A percentile compares a stretch with the other conserved stretches of the same genome.
Evolutionary conservation across 208 protist genomes (phyloP).

Genomic region (Porcisia hertigi): DNA sequence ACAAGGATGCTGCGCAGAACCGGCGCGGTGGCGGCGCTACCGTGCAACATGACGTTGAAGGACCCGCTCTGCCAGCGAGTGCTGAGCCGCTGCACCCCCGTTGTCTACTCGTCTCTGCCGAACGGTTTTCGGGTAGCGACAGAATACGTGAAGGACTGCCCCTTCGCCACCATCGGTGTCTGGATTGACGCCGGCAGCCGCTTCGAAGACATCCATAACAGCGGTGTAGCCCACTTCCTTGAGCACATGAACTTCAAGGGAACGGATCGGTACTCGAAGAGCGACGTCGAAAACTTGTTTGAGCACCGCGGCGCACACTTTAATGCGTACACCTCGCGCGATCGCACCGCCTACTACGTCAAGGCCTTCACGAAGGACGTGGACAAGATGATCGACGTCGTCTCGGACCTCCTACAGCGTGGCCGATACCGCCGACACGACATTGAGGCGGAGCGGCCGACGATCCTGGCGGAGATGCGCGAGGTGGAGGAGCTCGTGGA

Average conservation of each 20-base stretch:
- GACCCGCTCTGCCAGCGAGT: conserved; percentile 49
- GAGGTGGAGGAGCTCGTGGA: conserved; percentile 95
- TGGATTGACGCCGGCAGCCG: conserved; percentile 98
- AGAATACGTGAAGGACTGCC: conserved; percentile 88
- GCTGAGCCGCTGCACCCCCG: conserved; percentile 70
- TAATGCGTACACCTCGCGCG: conserved; percentile 99
- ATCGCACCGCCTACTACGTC: conserved; percentile 97
- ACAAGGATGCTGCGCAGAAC: conserved; percentile 21
- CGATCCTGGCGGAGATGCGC: conserved; percentile 96
- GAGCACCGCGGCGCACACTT: conserved; percentile 98
- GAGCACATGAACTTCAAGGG: conserved; percentile 99
- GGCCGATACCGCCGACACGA: conserved; percentile 79
- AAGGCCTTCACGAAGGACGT: conserved; percentile 95
- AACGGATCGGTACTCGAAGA: conserved; percentile 89
- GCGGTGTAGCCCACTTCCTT: conserved; percentile 98
- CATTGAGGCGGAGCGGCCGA: conserved; percentile 94
- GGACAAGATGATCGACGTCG: conserved; percentile 93
- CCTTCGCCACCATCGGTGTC: conserved; percentile 96
- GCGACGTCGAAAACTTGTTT: conserved; percentile 93
- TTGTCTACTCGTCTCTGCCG: conserved; percentile 91
- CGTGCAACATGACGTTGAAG: conserved; percentile 58
- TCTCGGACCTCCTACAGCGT: conserved; percentile 97
- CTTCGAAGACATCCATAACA: conserved; percentile 97
- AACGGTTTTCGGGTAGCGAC: conserved; percentile 98
- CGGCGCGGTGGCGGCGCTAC: conserved; percentile 11